Evolutionary conservation across 176 grass and related monocot genomes (phyloP).

Genomic region (Cenchrus purpureus): DNA sequence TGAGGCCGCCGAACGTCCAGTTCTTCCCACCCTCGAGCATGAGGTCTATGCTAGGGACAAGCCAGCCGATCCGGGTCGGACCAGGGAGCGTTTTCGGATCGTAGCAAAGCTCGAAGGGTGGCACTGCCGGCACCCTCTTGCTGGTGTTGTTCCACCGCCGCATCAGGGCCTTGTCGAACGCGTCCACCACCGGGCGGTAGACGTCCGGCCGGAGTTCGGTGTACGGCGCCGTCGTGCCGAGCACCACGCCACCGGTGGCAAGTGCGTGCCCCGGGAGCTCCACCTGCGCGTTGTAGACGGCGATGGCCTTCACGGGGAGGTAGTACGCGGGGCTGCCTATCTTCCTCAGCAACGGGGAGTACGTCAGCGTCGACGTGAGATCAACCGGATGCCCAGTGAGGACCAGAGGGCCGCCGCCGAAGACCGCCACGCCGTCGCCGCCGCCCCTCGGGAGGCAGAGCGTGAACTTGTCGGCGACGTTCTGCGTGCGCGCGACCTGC

Average conservation of each 20-base stretch:
- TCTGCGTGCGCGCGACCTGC: constrained; percentile 45
- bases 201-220: constrained; percentile 48
- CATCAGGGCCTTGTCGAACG: constrained; percentile 25
- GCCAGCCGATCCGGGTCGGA: background rate
- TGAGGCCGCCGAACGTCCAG: constrained; percentile 28
- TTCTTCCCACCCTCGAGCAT: constrained; percentile 18
- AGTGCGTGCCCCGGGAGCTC: background rate
- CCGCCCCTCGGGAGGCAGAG: constrained; percentile 56
- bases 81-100: background rate
- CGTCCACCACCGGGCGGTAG: constrained; percentile 41
- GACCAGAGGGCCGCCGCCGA: constrained; percentile 29
- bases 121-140: background rate
- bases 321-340: constrained; percentile 22
- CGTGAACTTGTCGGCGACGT: constrained; percentile 35
- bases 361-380: background rate
- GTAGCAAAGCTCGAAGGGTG: constrained; percentile 40
- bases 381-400: background rate
- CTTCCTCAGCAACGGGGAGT: constrained; percentile 8
- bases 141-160: background rate
- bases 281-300: background rate
- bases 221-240: constrained; percentile 44
- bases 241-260: constrained; percentile 33
- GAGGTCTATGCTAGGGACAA: constrained; percentile 25
- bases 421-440: constrained; percentile 41
- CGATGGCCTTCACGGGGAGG: constrained; percentile 13